Conservation (phyloP, 768 basidiomycete genomes). For the Russula emetica region DNA sequence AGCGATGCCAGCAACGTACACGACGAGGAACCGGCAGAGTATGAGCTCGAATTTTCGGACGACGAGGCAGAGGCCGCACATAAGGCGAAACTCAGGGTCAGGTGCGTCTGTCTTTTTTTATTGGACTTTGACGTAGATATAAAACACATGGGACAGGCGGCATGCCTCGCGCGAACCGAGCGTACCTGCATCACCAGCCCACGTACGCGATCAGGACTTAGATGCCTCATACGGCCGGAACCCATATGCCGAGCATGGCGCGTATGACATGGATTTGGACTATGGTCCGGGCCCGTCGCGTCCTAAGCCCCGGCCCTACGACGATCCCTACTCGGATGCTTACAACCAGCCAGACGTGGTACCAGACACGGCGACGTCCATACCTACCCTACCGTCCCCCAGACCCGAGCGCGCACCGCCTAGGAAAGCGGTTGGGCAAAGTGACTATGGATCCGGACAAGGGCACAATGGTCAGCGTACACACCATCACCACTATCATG, state of each 20-base stretch:
- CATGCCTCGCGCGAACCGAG: conserved; percentile 48
- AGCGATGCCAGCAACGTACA: conserved; percentile 93
- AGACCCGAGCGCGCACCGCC: neutral
- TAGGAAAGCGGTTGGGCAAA: conserved; percentile 30
- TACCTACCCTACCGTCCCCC: neutral
- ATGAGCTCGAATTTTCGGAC: conserved; percentile 92
- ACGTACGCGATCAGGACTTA: conserved; percentile 53
- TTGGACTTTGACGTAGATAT: conserved; percentile 1
- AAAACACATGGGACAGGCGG: conserved; percentile 40
- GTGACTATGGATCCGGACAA: conserved; percentile 34
- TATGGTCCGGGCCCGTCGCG: conserved; percentile 53
- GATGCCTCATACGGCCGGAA: conserved; percentile 47
- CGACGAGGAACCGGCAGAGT: conserved; percentile 89
- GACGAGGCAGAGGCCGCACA: conserved; percentile 85
- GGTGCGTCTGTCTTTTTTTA: conserved; percentile 38
- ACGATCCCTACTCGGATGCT: conserved; percentile 60
- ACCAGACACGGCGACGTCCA: neutral
- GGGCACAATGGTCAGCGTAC: conserved; percentile 33
- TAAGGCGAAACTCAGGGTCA: conserved; percentile 56
- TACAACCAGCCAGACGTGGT: conserved; percentile 29
- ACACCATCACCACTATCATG: conserved; percentile 30
- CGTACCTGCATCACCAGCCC: conserved; percentile 45
- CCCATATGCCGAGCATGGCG: conserved; percentile 62
- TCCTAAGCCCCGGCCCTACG: conserved; percentile 68
- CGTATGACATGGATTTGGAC: conserved; percentile 56